These are phyloP conservation scores for Paraphaeosphaeria sporulosa DNA, from an alignment of 2,329 filamentous ascomycete genomes.

Conservation along the genomic window DNA sequence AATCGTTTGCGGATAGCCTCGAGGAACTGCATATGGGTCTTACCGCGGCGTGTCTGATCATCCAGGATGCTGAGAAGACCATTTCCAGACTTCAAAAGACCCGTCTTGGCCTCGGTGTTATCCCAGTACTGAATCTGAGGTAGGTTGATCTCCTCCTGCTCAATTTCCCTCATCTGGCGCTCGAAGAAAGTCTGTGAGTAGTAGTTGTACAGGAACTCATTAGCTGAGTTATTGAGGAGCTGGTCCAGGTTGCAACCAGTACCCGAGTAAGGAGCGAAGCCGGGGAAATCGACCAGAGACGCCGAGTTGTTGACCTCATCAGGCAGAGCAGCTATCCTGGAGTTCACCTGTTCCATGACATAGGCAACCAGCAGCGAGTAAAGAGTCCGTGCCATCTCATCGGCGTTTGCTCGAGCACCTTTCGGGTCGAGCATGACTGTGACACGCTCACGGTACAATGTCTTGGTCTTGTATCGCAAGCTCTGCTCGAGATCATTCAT, in stretches of 20 bases:
- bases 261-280: conserved; percentile 83
- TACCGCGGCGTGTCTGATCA: conserved; percentile 89
- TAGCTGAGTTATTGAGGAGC: conserved; percentile 91
- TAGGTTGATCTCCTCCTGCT: conserved; percentile 91
- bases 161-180: conserved; percentile 88
- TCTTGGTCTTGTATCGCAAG: conserved; percentile 95
- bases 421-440: conserved; percentile 96
- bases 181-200: conserved; percentile 97
- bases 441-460: conserved; percentile 94
- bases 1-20: conserved; percentile 93
- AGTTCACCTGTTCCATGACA: conserved; percentile 91
- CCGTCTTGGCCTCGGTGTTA: conserved; percentile 92
- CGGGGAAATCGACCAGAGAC: conserved; percentile 94
- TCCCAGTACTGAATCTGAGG: conserved; percentile 96
- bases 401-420: conserved; percentile 88
- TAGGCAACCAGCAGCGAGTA: conserved; percentile 95
- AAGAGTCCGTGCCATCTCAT: conserved; percentile 89
- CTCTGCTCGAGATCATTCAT: conserved; percentile 84
- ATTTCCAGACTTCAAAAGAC: conserved; percentile 89
- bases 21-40: conserved; percentile 86
- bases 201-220: conserved; percentile 90
- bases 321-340: conserved; percentile 84
- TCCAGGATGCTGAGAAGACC: conserved; percentile 93
- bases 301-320: conserved; percentile 92
- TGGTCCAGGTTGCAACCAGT: conserved; percentile 90